These are phyloP conservation scores for Rhizopogon sp. DNA, from an alignment of 768 basidiomycete genomes.

Conservation along the genomic window DNA sequence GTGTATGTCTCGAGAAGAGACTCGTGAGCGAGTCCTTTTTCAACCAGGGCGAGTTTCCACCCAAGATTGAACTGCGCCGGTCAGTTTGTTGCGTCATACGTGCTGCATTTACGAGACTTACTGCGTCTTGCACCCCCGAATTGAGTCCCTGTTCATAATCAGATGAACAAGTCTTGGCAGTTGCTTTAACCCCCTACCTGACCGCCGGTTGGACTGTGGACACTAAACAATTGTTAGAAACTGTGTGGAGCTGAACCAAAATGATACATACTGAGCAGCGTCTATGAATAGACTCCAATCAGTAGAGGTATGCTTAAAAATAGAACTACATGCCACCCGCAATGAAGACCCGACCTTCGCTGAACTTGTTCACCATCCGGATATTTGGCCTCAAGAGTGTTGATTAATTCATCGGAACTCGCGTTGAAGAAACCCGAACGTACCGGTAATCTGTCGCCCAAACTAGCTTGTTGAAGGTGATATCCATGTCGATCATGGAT, in stretches of 20 bases:
- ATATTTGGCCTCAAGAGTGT: conserved; percentile 5
- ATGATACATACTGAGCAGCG: conserved; percentile 13
- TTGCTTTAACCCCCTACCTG: conserved; percentile 8
- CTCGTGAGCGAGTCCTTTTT: conserved; percentile 15
- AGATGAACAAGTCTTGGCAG: too few species aligned
- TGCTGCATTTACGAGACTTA: not conserved
- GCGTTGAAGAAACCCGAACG: not conserved
- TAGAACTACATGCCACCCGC: conserved; percentile 6
- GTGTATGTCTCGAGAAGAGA: conserved; percentile 25
- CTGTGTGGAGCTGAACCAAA: not conserved
- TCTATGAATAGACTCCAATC: conserved; percentile 7
- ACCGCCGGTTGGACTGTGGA: conserved; percentile 20
- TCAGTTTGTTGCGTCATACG: not conserved
- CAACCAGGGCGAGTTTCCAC: conserved; percentile 29
- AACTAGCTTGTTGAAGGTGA: conserved; percentile 20
- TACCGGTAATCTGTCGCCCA: conserved; percentile 20
- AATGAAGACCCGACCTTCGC: conserved; percentile 8
- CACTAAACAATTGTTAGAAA: not conserved
- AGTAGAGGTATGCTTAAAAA: not conserved
- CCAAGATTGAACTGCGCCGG: conserved; percentile 25
- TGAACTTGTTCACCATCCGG: conserved; percentile 8
- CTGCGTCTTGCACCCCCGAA: conserved; percentile 14
- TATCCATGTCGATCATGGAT: conserved; percentile 17
- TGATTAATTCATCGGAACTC: not conserved
- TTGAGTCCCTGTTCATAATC: conserved; percentile 7